phyloP scores from a whole-genome alignment of 331 rosid species.

The Quercus tomentella region DNA sequence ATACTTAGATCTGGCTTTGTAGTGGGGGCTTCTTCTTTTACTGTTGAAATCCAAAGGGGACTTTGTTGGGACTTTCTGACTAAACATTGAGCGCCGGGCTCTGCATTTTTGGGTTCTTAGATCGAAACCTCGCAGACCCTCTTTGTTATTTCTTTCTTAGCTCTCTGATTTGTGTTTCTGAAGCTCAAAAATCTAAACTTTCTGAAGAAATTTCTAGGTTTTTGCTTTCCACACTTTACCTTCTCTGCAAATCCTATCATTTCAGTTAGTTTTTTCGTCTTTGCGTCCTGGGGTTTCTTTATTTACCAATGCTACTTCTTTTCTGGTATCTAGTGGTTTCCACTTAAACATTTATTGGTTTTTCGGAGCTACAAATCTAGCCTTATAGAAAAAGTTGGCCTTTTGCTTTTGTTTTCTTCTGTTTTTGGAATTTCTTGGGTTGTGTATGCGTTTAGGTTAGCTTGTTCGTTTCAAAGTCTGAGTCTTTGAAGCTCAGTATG shows the following conservation, averaged over 20 bases:
- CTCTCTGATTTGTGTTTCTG: constrained; percentile 8
- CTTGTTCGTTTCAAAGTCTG: background rate
- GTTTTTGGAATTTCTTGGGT: background rate
- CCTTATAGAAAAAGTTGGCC: constrained; percentile 28
- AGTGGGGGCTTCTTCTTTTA: background rate
- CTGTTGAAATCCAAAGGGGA: background rate
- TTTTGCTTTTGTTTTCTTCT: constrained; percentile 5
- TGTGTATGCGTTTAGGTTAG: background rate
- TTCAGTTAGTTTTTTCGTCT: background rate
- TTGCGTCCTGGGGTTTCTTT: constrained; percentile 6
- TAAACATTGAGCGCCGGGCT: background rate
- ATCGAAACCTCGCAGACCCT: constrained; percentile 18
- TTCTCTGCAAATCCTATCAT: background rate
- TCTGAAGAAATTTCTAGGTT: constrained; percentile 30
- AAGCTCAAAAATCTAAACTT: constrained; percentile 1
- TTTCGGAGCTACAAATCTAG: constrained; percentile 27
- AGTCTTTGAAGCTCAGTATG: constrained; percentile 1
- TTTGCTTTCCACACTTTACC: constrained; percentile 18
- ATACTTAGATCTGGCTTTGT: background rate
- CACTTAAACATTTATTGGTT: constrained; percentile 10
- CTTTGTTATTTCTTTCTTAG: background rate
- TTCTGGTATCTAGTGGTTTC: background rate
- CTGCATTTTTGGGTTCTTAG: constrained; percentile 22
- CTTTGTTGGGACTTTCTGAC: constrained; percentile 4
- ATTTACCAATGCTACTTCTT: constrained; percentile 8